Evolutionary conservation across 768 basidiomycete species (phyloP).

Genomic region (Trametopsis cervina): DNA sequence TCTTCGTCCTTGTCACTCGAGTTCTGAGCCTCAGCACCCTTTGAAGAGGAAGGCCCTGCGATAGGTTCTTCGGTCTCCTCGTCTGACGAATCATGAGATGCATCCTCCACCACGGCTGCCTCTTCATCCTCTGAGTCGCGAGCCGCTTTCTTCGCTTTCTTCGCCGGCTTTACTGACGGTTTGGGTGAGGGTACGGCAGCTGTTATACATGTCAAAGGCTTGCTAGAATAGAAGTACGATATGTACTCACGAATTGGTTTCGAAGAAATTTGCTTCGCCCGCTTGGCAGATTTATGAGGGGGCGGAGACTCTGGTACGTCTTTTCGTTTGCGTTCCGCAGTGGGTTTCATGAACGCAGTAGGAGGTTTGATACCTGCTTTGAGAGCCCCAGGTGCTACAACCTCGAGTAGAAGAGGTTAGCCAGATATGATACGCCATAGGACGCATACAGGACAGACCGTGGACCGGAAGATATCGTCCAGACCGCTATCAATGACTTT

Average conservation of each 20-base stretch:
- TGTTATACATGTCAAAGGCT: no score
- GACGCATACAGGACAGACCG: no score
- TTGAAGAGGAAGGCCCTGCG: background rate
- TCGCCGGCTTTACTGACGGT: background rate
- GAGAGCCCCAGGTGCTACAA: background rate
- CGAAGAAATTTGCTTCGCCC: no score
- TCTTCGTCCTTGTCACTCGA: constrained; percentile 24
- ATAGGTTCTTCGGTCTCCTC: constrained; percentile 5
- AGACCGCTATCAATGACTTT: constrained; percentile 41
- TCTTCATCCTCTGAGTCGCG: background rate
- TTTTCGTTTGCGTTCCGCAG: background rate
- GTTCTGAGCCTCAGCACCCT: background rate
- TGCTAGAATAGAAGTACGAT: no score
- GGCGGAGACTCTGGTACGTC: background rate
- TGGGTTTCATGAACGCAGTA: background rate
- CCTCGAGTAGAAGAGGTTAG: no score
- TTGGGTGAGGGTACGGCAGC: no score
- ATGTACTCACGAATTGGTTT: no score
- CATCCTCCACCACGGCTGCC: background rate
- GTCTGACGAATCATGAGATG: background rate
- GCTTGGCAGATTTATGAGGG: no score
- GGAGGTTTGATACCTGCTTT: background rate
- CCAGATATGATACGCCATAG: no score
- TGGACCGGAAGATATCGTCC: constrained; percentile 33
- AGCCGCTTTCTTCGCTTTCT: background rate